These are phyloP conservation scores for Mycosphaerelloides madeirae DNA, from an alignment of 2,329 filamentous ascomycete genomes.

Conservation along the genomic window DNA sequence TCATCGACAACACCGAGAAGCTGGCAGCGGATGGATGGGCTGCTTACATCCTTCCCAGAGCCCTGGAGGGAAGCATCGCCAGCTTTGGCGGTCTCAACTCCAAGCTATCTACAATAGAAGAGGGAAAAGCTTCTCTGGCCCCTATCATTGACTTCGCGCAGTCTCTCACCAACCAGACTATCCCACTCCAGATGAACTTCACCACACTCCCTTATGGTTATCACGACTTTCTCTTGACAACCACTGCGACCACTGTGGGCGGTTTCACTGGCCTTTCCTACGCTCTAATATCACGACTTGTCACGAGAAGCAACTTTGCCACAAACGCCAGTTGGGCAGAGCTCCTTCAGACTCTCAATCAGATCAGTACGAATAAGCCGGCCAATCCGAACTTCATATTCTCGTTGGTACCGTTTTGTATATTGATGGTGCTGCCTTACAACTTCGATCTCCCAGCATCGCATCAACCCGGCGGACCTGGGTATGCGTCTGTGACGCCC, in stretches of 20 bases:
- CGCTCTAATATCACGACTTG: background rate
- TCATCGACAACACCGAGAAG: background rate
- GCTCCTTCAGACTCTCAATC: background rate
- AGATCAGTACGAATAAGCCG: background rate
- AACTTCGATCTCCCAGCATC: background rate
- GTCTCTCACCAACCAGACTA: background rate
- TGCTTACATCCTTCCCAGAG: slow-evolving; percentile 1
- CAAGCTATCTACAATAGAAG: background rate
- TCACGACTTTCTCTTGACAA: slow-evolving; percentile 1
- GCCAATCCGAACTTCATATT: background rate
- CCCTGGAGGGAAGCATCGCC: background rate
- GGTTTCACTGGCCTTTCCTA: background rate
- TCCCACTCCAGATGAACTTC: background rate
- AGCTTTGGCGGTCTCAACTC: slow-evolving; percentile 1
- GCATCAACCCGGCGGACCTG: background rate
- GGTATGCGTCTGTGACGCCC: background rate
- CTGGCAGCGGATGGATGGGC: slow-evolving; percentile 4
- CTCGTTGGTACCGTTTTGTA: background rate
- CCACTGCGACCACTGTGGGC: background rate
- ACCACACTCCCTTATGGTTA: background rate
- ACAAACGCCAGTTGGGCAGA: background rate
- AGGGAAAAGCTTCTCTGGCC: background rate
- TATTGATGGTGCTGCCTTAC: slow-evolving; percentile 1
- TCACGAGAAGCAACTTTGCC: background rate
- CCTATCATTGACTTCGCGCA: background rate